Percentiles rank a stretch among this genome's conserved stretches.
These are phyloP conservation scores for Salix udensis DNA, from an alignment of 345 rosid genomes.

Conservation along the genomic window DNA sequence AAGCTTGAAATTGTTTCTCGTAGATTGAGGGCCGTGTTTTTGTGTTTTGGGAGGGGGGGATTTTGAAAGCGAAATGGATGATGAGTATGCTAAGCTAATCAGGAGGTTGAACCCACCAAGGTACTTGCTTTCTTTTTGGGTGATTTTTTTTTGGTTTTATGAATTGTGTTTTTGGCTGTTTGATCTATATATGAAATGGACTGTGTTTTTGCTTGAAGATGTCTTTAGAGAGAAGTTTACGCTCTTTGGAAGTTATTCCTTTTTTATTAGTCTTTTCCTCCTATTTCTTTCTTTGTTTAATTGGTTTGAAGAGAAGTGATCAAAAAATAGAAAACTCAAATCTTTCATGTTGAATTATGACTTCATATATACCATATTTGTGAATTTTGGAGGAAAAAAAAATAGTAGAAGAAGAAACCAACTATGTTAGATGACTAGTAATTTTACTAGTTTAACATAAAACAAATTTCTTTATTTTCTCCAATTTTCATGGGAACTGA, in stretches of 20 bases:
- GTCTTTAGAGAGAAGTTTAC: conserved; percentile 2
- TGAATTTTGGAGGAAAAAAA: too few relatives aligned
- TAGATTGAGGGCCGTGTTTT: not conserved
- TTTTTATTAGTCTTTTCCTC: not conserved
- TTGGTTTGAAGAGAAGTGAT: not conserved
- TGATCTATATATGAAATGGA: not conserved
- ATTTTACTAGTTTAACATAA: too few relatives aligned
- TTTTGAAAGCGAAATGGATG: conserved; percentile 47
- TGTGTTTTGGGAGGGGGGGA: not conserved
- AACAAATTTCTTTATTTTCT: not conserved
- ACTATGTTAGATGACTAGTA: too few relatives aligned
- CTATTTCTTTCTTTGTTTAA: not conserved
- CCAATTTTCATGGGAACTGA: not conserved
- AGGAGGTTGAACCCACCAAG: conserved; percentile 91
- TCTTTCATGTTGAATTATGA: not conserved
- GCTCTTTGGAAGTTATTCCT: conserved; percentile 13
- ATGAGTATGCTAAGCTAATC: conserved; percentile 80
- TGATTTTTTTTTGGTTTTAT: not conserved
- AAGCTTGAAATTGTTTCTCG: not conserved
- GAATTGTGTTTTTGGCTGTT: conserved; percentile 2
- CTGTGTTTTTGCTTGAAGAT: conserved; percentile 2
- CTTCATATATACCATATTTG: too few relatives aligned
- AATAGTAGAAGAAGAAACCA: too few relatives aligned
- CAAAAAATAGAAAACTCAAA: not conserved
- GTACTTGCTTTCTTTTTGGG: conserved; percentile 14